phyloP scores from a whole-genome alignment of 2,329 filamentous ascomycete species.

The Colletotrichum lupini region DNA sequence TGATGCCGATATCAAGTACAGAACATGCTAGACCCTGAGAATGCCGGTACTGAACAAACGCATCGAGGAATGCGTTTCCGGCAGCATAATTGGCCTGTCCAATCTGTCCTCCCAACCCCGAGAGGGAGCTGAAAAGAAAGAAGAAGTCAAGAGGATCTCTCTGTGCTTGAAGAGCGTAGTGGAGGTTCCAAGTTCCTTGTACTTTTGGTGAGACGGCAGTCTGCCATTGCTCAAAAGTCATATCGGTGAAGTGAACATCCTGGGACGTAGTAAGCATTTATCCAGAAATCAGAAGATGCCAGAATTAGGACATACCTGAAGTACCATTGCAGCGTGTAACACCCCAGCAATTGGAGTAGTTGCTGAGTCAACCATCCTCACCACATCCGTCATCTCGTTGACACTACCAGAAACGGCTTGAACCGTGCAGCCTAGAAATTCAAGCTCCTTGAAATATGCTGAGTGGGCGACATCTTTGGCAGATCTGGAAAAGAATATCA shows the following conservation, averaged over 20 bases:
- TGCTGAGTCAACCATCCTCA: conserved; percentile 34
- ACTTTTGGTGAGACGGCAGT: conserved; percentile 51
- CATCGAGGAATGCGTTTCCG: conserved; percentile 54
- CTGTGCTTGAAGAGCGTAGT: conserved; percentile 41
- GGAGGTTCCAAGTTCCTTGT: conserved; percentile 55
- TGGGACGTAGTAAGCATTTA: not conserved
- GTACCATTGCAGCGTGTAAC: conserved; percentile 54
- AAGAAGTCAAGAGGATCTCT: conserved; percentile 49
- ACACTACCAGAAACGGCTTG: conserved; percentile 48
- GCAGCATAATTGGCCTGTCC: conserved; percentile 54
- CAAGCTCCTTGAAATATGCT: conserved; percentile 36
- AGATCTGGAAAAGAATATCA: conserved; percentile 43
- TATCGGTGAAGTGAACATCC: conserved; percentile 44
- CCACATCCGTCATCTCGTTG: conserved; percentile 41
- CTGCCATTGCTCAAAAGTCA: conserved; percentile 51
- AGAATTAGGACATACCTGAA: conserved; percentile 19
- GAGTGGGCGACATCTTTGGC: conserved; percentile 23
- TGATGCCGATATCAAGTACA: conserved; percentile 51
- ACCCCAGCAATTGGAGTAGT: conserved; percentile 50
- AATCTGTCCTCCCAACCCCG: conserved; percentile 46
- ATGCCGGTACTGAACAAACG: conserved; percentile 50
- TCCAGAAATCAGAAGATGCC: not conserved
- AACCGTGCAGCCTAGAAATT: conserved; percentile 40
- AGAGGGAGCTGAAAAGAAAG: conserved; percentile 47
- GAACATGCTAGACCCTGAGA: conserved; percentile 49